phyloP scores from a whole-genome alignment of 73 alveolate species.

The Paramecium biaurelia region DNA sequence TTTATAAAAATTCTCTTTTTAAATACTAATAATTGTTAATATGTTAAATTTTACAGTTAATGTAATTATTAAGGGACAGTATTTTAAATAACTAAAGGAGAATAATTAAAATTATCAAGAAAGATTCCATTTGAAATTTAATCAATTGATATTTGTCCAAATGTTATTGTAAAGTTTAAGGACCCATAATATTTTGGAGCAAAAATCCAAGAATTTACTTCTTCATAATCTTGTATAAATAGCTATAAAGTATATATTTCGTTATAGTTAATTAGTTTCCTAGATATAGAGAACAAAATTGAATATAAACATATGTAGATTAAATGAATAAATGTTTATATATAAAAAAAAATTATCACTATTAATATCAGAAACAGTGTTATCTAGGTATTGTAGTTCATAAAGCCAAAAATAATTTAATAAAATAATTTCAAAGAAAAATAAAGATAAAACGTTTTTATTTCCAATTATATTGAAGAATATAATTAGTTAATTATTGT shows the following conservation, averaged over 20 bases:
- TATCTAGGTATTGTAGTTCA: no score
- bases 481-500: no score
- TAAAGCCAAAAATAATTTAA: no score
- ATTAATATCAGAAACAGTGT: no score
- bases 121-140: neutral
- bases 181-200: neutral
- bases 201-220: neutral
- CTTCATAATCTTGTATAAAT: neutral
- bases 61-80: neutral
- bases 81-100: neutral
- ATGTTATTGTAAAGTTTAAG: neutral
- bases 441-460: no score
- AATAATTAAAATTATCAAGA: neutral
- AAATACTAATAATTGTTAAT: neutral
- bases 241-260: neutral
- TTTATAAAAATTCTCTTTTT: neutral
- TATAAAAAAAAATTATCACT: no score
- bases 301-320: no score
- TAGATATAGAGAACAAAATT: neutral
- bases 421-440: no score
- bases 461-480: no score
- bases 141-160: neutral
- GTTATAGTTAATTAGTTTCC: neutral
- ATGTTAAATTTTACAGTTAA: neutral
- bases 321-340: no score